phyloP scores from a whole-genome alignment of 192 early-diverging fungal genomes.

The Coemansia sp. region DNA sequence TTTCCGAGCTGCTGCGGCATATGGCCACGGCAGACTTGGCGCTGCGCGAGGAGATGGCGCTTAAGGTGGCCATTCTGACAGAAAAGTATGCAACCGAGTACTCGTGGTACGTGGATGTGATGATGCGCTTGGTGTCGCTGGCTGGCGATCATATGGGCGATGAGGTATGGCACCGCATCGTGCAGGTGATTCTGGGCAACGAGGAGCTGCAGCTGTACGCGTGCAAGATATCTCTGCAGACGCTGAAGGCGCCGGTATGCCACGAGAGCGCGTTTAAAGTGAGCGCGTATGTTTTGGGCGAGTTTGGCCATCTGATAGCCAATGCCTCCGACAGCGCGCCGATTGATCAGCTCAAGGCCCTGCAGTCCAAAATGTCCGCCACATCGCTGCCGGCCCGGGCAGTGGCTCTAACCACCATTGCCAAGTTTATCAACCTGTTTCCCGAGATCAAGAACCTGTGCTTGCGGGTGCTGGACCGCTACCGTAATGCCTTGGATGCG shows the following conservation, averaged over 20 bases:
- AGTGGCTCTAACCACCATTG: conserved; percentile 84
- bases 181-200: conserved; percentile 95
- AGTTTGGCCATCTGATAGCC: conserved; percentile 96
- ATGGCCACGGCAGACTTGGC: conserved; percentile 84
- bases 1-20: conserved; percentile 88
- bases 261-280: conserved; percentile 96
- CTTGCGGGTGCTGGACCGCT: conserved; percentile 80
- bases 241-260: conserved; percentile 85
- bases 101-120: conserved; percentile 98
- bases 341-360: conserved; percentile 90
- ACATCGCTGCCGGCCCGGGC: conserved; percentile 77
- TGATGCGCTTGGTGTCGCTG: conserved; percentile 90
- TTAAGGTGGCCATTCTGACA: conserved; percentile 97
- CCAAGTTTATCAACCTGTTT: conserved; percentile 97
- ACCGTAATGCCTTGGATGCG: conserved; percentile 83
- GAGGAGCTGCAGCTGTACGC: conserved; percentile 95
- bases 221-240: conserved; percentile 74
- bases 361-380: conserved; percentile 87
- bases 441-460: conserved; percentile 94
- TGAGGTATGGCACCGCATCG: conserved; percentile 96
- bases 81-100: conserved; percentile 98
- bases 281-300: conserved; percentile 94
- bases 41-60: conserved; percentile 95
- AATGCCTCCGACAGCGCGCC: conserved; percentile 81
- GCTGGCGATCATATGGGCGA: conserved; percentile 95